Conservation (phyloP, 495 filamentous ascomycete species). For the Penicillium samsonianum region DNA sequence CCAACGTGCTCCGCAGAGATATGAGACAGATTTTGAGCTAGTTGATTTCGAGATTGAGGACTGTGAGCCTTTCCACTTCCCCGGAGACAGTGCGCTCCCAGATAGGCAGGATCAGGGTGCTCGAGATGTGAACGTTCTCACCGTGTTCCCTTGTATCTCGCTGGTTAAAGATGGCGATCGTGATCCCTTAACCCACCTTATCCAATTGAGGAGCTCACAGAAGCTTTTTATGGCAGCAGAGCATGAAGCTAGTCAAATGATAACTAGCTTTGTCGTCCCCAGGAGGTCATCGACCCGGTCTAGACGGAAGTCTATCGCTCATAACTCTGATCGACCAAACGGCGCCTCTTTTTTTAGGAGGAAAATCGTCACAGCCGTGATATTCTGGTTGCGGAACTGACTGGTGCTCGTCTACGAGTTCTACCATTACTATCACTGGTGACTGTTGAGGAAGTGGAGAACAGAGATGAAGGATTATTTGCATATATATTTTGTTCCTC, state of each 20-base stretch:
- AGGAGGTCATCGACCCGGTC: constrained; percentile 7
- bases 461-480: neutral
- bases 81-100: neutral
- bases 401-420: neutral
- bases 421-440: neutral
- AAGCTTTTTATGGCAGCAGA: neutral
- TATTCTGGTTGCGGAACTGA: neutral
- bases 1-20: constrained; percentile 12
- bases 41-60: constrained; percentile 8
- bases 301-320: constrained; percentile 4
- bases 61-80: constrained; percentile 15
- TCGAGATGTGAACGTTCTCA: constrained; percentile 8
- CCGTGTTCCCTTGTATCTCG: constrained; percentile 14
- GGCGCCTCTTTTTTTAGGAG: constrained; percentile 2
- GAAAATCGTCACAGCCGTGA: neutral
- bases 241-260: constrained; percentile 8
- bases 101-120: neutral
- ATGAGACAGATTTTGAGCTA: constrained; percentile 15
- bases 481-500: neutral
- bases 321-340: constrained; percentile 1
- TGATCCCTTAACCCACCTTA: neutral
- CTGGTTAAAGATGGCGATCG: constrained; percentile 3
- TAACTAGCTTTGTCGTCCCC: constrained; percentile 2
- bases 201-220: neutral
- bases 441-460: neutral